Evolutionary conservation across 164 flowering plant genomes (phyloP), one percentile per base, ranked within the genome.

Genomic region (Amborella trichopoda): DNA sequence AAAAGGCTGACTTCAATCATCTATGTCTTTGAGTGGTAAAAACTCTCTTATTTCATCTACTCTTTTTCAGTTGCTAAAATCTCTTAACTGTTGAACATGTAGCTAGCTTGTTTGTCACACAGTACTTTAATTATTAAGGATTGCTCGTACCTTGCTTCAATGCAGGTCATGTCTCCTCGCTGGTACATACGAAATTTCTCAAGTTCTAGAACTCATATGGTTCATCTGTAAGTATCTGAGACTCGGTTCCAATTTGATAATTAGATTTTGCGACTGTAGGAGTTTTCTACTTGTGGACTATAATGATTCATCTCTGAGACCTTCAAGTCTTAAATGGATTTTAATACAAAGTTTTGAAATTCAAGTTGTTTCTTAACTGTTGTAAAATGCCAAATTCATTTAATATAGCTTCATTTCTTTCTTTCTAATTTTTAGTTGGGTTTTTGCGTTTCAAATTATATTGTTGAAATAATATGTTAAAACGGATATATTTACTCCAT

Each of bases 131-230:
- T 13, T 34, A 22, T 5, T 23, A 17, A 10, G n/a, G 12, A 19
- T 26, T 53, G n/a, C 3, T 55, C 41, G 20, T 48, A 36, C 10
- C 36, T 25, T 51, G 38, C 10, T 24, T 44, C 49, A 46, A 48
- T 67, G 46, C 83, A 89, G 97, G 54, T 56, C 28, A 63, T 74
- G 85, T 77, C 83, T 21, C 90, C 90, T 37, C 85, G 97, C 24
- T 85, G 87, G 90, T 82, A 82, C 58, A 75, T 85, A 54, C 67
- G 63, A 63, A 89, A 85, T 61, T 89, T 80, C 55, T 72, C 75
- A 49, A 51, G 61, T 18, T 49, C 20, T 48, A 71, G 65, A 67
- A 68, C 71, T 58, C 77, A 61, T 28, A 82, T 84, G 93, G 54
- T 89, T 46, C 97, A 89, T 68, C 59, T 89, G 97, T 89, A 61